Evolutionary conservation across 1,284 basidiomycete species (phyloP).

Genomic region (Malassezia cuniculi): DNA sequence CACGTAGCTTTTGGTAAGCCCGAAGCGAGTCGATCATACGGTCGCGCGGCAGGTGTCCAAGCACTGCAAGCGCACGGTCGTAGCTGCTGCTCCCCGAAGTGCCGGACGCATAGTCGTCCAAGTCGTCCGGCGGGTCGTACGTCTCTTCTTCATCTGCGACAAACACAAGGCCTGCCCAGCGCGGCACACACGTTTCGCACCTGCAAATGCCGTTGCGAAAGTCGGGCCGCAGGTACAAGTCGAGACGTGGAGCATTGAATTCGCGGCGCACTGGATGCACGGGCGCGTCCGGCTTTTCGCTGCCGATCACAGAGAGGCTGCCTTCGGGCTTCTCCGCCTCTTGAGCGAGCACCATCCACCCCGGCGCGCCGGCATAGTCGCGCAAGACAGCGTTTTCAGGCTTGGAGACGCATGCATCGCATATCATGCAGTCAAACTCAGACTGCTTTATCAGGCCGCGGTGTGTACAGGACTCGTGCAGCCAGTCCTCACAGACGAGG

Average conservation of each 20-base stretch:
- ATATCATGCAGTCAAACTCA: constrained; percentile 36
- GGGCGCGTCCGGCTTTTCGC: no score
- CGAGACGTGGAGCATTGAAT: no score
- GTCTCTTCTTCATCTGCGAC: constrained; percentile 45
- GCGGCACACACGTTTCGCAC: constrained; percentile 27
- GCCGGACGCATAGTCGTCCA: constrained; percentile 20
- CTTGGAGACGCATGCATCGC: constrained; percentile 31
- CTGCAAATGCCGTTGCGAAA: constrained; percentile 44
- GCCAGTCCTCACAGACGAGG: constrained; percentile 47
- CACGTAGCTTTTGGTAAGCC: constrained; percentile 42
- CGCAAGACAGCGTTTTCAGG: constrained; percentile 18
- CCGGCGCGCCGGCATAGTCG: constrained; percentile 24
- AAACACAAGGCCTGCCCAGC: constrained; percentile 32
- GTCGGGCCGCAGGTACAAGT: constrained; percentile 40
- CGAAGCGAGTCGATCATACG: constrained; percentile 45
- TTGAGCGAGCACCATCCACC: constrained; percentile 25
- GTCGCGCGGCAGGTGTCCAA: constrained; percentile 43
- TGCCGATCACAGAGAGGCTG: no score
- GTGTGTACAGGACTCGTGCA: constrained; percentile 42
- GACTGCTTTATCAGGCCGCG: constrained; percentile 22
- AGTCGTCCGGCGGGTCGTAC: constrained; percentile 37
- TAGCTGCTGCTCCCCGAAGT: constrained; percentile 39
- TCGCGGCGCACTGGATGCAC: no score
- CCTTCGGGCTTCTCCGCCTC: constrained; percentile 3
- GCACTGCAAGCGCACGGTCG: constrained; percentile 45